phyloP scores from a whole-genome alignment of 768 basidiomycete species.

The Butyriboletus loyo region DNA sequence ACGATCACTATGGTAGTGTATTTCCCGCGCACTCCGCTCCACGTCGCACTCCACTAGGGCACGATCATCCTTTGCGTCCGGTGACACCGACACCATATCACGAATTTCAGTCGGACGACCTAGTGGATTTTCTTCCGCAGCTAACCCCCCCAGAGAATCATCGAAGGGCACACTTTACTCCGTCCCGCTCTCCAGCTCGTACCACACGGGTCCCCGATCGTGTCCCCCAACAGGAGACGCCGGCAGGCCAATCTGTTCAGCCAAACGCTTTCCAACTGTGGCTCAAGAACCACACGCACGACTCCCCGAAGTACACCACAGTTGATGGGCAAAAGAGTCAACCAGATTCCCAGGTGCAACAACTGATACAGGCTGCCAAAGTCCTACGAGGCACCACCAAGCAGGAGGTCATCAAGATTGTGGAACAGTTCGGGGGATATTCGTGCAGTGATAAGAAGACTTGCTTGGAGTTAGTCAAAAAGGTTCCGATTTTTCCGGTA shows the following conservation, averaged over 20 bases:
- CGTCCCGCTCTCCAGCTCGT: background rate
- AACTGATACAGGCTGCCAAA: conserved; percentile 3
- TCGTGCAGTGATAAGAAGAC: background rate
- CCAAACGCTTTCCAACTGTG: conserved; percentile 16
- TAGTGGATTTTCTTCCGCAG: background rate
- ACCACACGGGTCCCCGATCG: background rate
- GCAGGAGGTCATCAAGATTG: conserved; percentile 15
- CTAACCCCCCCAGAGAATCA: background rate
- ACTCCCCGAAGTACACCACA: conserved; percentile 13
- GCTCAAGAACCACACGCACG: background rate
- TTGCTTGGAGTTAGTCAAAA: conserved; percentile 15
- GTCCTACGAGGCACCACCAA: conserved; percentile 13
- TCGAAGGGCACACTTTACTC: background rate
- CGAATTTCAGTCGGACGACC: background rate
- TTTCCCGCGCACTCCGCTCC: background rate
- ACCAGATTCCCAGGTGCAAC: background rate
- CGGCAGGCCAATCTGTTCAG: background rate
- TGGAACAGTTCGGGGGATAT: conserved; percentile 16
- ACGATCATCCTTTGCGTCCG: background rate
- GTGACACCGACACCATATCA: conserved; percentile 2
- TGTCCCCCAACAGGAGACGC: background rate
- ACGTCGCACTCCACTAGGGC: background rate
- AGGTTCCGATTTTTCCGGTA: conserved; percentile 26
- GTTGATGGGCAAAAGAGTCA: conserved; percentile 14
- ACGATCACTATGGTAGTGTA: background rate